These are phyloP conservation scores for Thalassiosira profunda DNA, from an alignment of 108 stramenopile species.

Conservation along the genomic window DNA sequence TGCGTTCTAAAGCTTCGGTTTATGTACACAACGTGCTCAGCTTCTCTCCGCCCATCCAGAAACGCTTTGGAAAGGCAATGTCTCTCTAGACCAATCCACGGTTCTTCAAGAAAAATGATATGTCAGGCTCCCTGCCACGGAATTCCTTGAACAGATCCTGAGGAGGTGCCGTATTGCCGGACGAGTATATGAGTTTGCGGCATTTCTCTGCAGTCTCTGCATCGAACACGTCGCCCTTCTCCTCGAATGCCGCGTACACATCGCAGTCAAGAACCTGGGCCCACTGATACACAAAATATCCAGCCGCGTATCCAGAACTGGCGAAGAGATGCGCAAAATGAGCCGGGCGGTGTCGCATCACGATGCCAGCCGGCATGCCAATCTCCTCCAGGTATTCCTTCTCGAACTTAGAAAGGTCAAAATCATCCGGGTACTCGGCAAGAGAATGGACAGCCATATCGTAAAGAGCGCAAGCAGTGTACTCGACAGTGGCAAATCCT, in stretches of 20 bases:
- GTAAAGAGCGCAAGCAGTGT: constrained; percentile 79
- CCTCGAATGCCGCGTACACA: constrained; percentile 79
- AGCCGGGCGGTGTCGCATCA: constrained; percentile 81
- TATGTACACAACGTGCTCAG: too few relatives aligned
- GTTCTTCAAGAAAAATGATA: constrained; percentile 73
- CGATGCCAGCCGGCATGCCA: constrained; percentile 84
- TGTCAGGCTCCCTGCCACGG: constrained; percentile 77
- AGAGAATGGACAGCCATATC: constrained; percentile 77
- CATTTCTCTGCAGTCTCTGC: constrained; percentile 54
- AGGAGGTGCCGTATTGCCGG: constrained; percentile 80
- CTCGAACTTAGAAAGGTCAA: constrained; percentile 75
- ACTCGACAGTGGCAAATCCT: constrained; percentile 81
- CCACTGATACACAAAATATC: constrained; percentile 64
- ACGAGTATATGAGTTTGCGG: constrained; percentile 69
- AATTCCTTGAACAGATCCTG: constrained; percentile 77
- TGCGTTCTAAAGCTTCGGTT: too few relatives aligned
- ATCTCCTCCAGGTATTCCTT: constrained; percentile 59
- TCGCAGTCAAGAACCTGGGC: constrained; percentile 69
- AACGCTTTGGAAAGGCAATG: too few relatives aligned
- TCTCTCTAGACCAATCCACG: constrained; percentile 50
- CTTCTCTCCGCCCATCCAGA: too few relatives aligned
- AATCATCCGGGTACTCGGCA: constrained; percentile 67
- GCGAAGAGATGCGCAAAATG: constrained; percentile 78
- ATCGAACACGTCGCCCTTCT: constrained; percentile 75
- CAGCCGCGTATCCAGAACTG: constrained; percentile 61